Evolutionary conservation across 108 stramenopile genomes (phyloP).

Genomic region (Cylindrotheca closterium): DNA sequence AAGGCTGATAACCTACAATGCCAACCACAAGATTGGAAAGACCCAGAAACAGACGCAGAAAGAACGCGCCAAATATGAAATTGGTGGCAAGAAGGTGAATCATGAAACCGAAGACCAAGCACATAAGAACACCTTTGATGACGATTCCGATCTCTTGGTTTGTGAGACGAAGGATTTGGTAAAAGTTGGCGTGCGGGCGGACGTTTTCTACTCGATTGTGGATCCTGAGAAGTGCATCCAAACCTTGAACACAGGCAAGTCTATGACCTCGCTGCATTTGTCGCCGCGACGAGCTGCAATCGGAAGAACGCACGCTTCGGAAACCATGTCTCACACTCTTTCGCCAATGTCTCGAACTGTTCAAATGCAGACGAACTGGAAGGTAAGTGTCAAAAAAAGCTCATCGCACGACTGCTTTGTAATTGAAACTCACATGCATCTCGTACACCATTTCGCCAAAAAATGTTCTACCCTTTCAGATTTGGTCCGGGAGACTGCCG

Average conservation of each 20-base stretch:
- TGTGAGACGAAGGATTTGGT: slow-evolving; percentile 45
- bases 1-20: slow-evolving; percentile 20
- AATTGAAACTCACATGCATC: no score
- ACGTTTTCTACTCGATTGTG: slow-evolving; percentile 37
- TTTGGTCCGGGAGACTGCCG: slow-evolving; percentile 35
- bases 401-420: no score
- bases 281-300: no score
- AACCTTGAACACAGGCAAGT: no score
- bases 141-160: slow-evolving; percentile 28
- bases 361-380: no score
- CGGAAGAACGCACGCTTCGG: no score
- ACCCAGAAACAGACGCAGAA: not conserved
- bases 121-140: not conserved
- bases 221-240: slow-evolving; percentile 42
- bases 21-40: slow-evolving; percentile 12
- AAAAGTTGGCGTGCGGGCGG: slow-evolving; percentile 38
- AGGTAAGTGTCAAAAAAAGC: no score
- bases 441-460: no score
- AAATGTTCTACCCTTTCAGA: slow-evolving; percentile 33
- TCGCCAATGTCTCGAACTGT: no score
- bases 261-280: no score
- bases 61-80: not conserved
- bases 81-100: slow-evolving; percentile 8
- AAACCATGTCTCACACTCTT: no score
- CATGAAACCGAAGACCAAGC: not conserved